Evolutionary conservation across 495 filamentous ascomycete species (phyloP), one percentile per base, ranked within the genome.

Genomic region (Penicillium verhagenii): DNA sequence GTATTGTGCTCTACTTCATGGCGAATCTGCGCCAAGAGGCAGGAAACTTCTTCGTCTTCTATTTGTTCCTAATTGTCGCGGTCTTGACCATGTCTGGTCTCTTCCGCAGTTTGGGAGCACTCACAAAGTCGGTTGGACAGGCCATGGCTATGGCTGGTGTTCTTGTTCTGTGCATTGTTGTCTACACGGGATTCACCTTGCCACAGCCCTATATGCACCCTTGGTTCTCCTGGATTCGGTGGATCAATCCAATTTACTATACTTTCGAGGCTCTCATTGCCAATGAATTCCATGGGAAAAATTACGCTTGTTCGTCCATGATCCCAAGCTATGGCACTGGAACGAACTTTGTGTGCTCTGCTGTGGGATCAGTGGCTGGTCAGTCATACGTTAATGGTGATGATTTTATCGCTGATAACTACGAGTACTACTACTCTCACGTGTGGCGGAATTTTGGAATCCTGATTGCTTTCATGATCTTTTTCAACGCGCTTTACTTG

Each of bases 371-470:
- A 9, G 63, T 63, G 8, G 75, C 79, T 1, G 84, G 82, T 5
- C 61, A 72, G 18, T 53, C 64, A 0, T 52, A 53, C 44, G 82
- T 87, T 3, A 66, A 56, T 23, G 80, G 83, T 2, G 76, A 74
- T 39, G 60, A 64, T 6, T 86, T 79, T 58, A 78, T 85, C 28
- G 50, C 73, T n/a, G 54, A 68, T 7, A 79, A 77, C 29, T 87
- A 78, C 55, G 53, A 61, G 0, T 87, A 87, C 56, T 64, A 63
- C 1, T 72, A 78, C 42, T 68, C 66, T 0, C 81, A 88, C 54
- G 54, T 86, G 1, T 89, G 85, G 85, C 66, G 84, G 6, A 86
- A 88, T 49, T 71, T 82, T 47, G 86, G 83, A 2, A 80, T 90
- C 53, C 71, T 88, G 4, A 69, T 81, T 51, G 83, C 75, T 2